Evolutionary conservation across 306 rosid genomes (phyloP), one percentile per base, ranked within the genome.

Genomic region (Prunus kanzakura): DNA sequence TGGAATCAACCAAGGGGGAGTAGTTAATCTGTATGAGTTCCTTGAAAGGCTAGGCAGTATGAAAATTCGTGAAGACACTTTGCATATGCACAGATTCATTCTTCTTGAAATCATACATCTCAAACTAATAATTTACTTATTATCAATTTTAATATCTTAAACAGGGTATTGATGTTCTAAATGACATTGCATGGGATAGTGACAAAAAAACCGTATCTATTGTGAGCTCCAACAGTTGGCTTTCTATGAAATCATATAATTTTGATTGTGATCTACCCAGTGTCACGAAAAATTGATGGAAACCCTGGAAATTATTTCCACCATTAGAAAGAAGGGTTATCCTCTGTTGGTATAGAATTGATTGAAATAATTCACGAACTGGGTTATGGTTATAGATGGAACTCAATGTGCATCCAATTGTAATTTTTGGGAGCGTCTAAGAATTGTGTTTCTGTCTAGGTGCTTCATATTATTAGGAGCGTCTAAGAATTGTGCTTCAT

Each of bases 121-220:
- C 15, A 11, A 71, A 62, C 6, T 29, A 54, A 35, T 45, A 54
- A 35, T 20, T 49, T 65, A 68, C 78, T 83, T 65, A 62, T 60
- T 22, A 64, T 52, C 56, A 64, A 41, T 56, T 58, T 29, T 74
- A 60, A 25, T 25, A 13, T 79, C 60, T 73, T 78, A 62, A 76
- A 52, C 38, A 90, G 98, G 86, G 7, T 35, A 75, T 83, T 71
- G 93, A 92, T 79, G 91, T 90, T 76, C 84, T 92, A 78, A 94
- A 94, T 77, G 98, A 97, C 82, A 94, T 94, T 82, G 98, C 97
- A 62, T 94, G 97, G 96, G 98, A 94, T 75, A 62, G 79, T 19
- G 46, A 69, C 63, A 80, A 71, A 67, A 71, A 67, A 66, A 88
- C 88, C 88, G 97, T 29, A 67, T 92, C 63, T 90, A 88, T 43